Evolutionary conservation across 345 rosid genomes (phyloP).

Genomic region (Melaleuca alternifolia): DNA sequence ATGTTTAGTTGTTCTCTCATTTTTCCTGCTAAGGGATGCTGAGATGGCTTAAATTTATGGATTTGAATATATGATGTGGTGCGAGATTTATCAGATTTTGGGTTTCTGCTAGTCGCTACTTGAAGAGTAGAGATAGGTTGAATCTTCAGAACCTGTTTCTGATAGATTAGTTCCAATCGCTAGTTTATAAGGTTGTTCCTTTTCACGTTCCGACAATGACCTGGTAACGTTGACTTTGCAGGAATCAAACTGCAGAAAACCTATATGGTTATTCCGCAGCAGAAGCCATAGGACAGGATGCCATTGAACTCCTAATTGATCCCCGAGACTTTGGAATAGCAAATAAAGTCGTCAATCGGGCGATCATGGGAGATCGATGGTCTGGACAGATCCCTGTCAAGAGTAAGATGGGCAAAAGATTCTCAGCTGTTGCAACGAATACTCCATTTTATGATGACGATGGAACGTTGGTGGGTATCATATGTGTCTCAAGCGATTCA

Average conservation of each 20-base stretch:
- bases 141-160: background rate
- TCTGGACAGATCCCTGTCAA: conserved; percentile 82
- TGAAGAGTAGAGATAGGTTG: background rate
- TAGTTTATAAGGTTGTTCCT: background rate
- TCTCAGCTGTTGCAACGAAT: conserved; percentile 50
- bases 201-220: background rate
- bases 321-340: conserved; percentile 45
- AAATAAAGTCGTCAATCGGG: conserved; percentile 35
- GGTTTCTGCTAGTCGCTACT: background rate
- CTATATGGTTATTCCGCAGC: conserved; percentile 72
- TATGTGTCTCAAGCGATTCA: conserved; percentile 60
- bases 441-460: conserved; percentile 77
- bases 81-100: background rate
- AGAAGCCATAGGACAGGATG: conserved; percentile 75
- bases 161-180: background rate
- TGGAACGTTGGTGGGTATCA: conserved; percentile 61
- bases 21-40: background rate
- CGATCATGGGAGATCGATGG: conserved; percentile 70
- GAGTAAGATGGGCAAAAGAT: conserved; percentile 62
- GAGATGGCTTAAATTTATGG: background rate
- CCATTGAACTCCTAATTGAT: conserved; percentile 59
- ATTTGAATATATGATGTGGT: background rate
- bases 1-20: background rate
- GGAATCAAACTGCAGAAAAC: conserved; percentile 82
- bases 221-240: conserved; percentile 18